Base-by-base conservation (phyloP, 2,329 filamentous ascomycete species). In the Colletotrichum eremochloae region DNA sequence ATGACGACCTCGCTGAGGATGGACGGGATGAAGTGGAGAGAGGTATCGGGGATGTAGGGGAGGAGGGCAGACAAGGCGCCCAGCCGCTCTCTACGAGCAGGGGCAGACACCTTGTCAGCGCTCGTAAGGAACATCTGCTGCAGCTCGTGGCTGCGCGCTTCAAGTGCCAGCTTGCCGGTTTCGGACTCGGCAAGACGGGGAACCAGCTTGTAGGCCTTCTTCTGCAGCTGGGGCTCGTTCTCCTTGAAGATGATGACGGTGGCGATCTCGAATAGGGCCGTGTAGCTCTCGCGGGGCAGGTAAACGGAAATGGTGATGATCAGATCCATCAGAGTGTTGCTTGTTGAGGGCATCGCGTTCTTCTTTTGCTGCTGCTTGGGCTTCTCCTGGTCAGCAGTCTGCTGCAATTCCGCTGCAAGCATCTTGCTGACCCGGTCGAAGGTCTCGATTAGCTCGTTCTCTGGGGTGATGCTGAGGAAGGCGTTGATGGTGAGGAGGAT, bases 191-290 rank as follows among this genome's bases (percentile, higher is more conserved):
- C 92, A 52, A 99, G 89, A 67, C 96, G 92, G 4, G 96, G 96
- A 63, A 99, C 97, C 63, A 99, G 89, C 85, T 98, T 98, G 86
- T 99, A 99, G 0, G 96, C 96, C 84, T 99, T 99, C 89, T 99
- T 99, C 82, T 98, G 96, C 46, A 99, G 86, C 81, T 98, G 96
- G 12, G 96, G 93, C 79, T 98, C 96, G 48, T 93, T 89, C 68
- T 93, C 88, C 78, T 92, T 94, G 80, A 92, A 91, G 76, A 98
- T 92, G 69, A 98, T 92, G 36, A 94, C 88, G 0, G 93, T 88
- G 0, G 96, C 94, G 79, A 98, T 95, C 76, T 92, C 92, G 83
- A 99, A 98, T 2, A 99, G 89, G 6, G 92, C 88, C 24, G 89
- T 87, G 76, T 97, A 98, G 82, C 94, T 97, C 66, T 95, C 91